Conservation (phyloP, 139 green algal genomes). For the Yamagishiella unicocca region DNA sequence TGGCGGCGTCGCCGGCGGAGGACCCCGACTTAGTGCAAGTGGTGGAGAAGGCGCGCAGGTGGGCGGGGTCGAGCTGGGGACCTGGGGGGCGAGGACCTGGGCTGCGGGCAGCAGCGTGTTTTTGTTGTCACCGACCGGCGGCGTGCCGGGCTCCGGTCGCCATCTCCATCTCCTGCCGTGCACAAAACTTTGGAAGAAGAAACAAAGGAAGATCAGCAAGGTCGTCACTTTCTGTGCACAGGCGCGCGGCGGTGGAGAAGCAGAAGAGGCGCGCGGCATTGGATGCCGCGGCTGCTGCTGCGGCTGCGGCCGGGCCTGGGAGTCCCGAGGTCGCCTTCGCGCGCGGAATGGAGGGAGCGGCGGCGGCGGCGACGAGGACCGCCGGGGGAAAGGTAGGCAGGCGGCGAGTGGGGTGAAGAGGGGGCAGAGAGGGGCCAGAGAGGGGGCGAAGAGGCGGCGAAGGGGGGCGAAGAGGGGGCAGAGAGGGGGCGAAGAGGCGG, state of each 20-base stretch:
- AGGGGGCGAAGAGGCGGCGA: no score
- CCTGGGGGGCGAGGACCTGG: not conserved
- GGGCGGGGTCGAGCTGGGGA: not conserved
- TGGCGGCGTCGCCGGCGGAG: not conserved
- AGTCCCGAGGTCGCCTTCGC: not conserved
- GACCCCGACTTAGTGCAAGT: not conserved
- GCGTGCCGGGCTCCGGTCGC: no score
- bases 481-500: no score
- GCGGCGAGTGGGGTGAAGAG: no score
- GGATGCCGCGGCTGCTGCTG: not conserved
- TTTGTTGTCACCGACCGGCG: no score
- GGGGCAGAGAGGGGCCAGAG: no score
- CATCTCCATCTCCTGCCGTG: no score
- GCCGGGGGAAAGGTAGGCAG: not conserved
- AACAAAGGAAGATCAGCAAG: no score
- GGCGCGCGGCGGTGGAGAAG: slow-evolving; percentile 14
- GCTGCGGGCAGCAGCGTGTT: no score
- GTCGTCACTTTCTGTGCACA: no score
- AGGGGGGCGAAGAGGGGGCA: no score
- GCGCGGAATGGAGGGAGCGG: not conserved
- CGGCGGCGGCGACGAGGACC: not conserved
- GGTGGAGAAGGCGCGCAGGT: slow-evolving; percentile 19
- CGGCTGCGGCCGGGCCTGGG: not conserved
- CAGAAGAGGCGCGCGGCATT: not conserved
- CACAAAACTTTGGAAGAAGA: no score